phyloP scores from a whole-genome alignment of 768 basidiomycete species.

The Leccinum fibrillosum region DNA sequence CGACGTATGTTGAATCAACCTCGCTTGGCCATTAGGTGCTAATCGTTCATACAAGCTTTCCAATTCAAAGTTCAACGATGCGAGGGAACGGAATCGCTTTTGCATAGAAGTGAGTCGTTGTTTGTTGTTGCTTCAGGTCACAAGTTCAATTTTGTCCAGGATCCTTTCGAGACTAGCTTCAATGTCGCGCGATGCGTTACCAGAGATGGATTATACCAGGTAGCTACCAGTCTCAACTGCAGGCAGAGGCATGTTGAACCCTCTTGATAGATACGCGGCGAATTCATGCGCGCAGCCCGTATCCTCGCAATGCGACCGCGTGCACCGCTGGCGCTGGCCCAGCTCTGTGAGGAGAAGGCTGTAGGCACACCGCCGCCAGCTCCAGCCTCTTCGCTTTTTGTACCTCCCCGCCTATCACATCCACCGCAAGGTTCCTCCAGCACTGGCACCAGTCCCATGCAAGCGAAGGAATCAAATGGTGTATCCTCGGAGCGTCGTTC shows the following conservation, averaged over 20 bases:
- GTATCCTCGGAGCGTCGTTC: constrained; percentile 46
- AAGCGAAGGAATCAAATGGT: constrained; percentile 49
- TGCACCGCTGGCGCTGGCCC: constrained; percentile 76
- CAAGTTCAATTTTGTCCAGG: constrained; percentile 43
- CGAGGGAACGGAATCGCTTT: constrained; percentile 87
- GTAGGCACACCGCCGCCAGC: constrained; percentile 40
- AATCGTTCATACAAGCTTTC: constrained; percentile 39
- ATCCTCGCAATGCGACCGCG: constrained; percentile 79
- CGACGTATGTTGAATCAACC: constrained; percentile 55
- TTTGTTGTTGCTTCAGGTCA: neutral
- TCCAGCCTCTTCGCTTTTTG: constrained; percentile 39
- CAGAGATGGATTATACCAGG: constrained; percentile 92
- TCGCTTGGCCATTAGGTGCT: neutral
- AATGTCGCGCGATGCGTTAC: constrained; percentile 98
- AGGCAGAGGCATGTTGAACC: neutral
- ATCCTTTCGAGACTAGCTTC: constrained; percentile 95
- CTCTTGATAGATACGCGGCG: constrained; percentile 82
- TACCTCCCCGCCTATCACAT: constrained; percentile 42
- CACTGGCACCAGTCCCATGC: constrained; percentile 58
- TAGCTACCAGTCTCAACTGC: constrained; percentile 27
- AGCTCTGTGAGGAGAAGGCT: constrained; percentile 89
- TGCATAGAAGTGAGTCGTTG: constrained; percentile 79
- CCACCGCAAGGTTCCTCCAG: constrained; percentile 74
- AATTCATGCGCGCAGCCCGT: constrained; percentile 94
- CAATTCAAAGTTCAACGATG: constrained; percentile 55